Evolutionary conservation across 176 grass and related monocot species (phyloP), one percentile per base, ranked within the genome.

Genomic region (Alloteropsis semialata): DNA sequence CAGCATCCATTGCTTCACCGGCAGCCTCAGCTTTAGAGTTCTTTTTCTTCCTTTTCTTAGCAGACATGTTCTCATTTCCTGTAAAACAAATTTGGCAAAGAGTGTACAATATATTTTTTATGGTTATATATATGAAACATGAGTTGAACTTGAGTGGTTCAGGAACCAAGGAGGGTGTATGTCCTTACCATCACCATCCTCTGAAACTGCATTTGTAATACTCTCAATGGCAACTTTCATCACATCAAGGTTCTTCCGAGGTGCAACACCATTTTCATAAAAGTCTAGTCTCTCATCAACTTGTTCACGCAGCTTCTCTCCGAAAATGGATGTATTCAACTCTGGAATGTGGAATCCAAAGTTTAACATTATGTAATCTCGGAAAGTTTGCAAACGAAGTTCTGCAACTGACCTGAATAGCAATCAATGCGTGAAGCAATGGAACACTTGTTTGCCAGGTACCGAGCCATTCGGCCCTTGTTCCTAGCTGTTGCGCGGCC

Each of bases 381-480:
- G 53, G 38, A 65, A 34, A 70, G 18, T 55, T 4, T 82, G 33
- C 56, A 59, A 73, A 42, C 39, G 65, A n/a, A 15, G 22, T 39
- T 71, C 22, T 58, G 66, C 14, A 75, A 71, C 85, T 82, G 59
- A 94, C 92, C 92, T 46, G 90, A 91, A 73, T 86, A 89, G 32
- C 83, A 94, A 29, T 88, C 92, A 57, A 94, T 91, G 56, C 94
- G 92, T 51, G 94, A 94, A 81, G 95, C 95, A 87, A 97, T 94
- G 41, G 95, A 97, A 38, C 95, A 97, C 74, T 97, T 97, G 62
- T 92, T 97, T 11, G 95, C 95, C 51, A 97, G 95, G 65, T 97
- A 97, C 3, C 95, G 90, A 78, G 95, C 95, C 92, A 97, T 90
- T 45, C 92, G 84, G 22, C 95, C 95, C 77, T 97, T 97, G 88